These are phyloP conservation scores for Fusarium sulawesiense DNA, from an alignment of 2,329 filamentous ascomycete species.

Conservation along the genomic window DNA sequence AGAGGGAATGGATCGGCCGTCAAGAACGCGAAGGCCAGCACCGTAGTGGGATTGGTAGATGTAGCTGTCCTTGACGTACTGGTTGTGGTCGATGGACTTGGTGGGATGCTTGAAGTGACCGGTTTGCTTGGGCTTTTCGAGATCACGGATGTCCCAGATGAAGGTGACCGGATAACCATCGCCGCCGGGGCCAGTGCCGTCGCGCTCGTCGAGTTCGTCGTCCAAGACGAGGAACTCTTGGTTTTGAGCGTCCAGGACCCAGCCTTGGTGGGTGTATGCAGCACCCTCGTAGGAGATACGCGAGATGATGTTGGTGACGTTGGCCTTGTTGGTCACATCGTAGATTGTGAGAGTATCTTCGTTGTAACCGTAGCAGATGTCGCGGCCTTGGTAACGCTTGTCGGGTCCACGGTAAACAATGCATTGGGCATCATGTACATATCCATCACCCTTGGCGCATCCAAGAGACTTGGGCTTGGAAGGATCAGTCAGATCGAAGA, in stretches of 20 bases:
- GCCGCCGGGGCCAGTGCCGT: constrained; percentile 53
- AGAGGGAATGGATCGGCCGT: constrained; percentile 50
- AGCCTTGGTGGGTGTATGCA: constrained; percentile 69
- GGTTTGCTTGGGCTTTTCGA: constrained; percentile 57
- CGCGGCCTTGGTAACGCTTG: constrained; percentile 57
- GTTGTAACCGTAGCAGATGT: constrained; percentile 69
- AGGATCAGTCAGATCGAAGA: constrained; percentile 67
- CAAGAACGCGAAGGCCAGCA: constrained; percentile 58
- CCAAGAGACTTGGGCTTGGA: constrained; percentile 64
- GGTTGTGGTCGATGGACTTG: constrained; percentile 61
- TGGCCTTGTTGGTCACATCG: constrained; percentile 62
- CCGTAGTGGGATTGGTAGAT: constrained; percentile 64
- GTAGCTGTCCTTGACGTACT: constrained; percentile 59
- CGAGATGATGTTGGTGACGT: constrained; percentile 59
- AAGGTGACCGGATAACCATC: constrained; percentile 62
- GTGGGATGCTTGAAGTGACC: constrained; percentile 56
- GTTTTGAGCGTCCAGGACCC: constrained; percentile 59
- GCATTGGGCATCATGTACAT: constrained; percentile 71
- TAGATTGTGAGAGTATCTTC: constrained; percentile 65
- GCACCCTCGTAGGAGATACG: constrained; percentile 66
- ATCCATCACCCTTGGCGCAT: constrained; percentile 65
- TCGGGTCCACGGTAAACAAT: constrained; percentile 66
- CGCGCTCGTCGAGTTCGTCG: constrained; percentile 64
- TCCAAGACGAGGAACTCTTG: constrained; percentile 62
- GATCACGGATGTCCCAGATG: constrained; percentile 61